Percentiles rank a stretch among this genome's conserved stretches.
These are phyloP conservation scores for Gossypium davidsonii DNA, from an alignment of 441 rosid species.

Conservation along the genomic window DNA sequence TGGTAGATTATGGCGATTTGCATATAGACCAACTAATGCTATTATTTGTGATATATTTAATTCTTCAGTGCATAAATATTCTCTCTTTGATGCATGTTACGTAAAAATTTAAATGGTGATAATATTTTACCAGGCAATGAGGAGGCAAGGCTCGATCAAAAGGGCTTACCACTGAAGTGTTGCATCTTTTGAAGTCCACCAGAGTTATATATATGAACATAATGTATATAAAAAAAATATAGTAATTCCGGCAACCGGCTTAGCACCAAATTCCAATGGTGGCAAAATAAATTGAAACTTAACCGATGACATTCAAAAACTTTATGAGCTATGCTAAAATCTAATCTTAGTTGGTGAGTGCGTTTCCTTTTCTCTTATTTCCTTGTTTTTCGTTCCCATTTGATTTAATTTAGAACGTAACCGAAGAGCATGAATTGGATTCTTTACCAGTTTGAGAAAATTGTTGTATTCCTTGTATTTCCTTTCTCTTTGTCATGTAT, in stretches of 20 bases:
- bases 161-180: constrained; percentile 66
- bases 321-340: not conserved
- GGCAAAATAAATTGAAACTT: constrained; percentile 28
- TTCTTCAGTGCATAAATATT: not conserved
- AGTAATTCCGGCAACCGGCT: constrained; percentile 18
- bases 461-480: not conserved
- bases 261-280: constrained; percentile 19
- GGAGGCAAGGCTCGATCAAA: constrained; percentile 76
- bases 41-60: not conserved
- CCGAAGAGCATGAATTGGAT: not conserved
- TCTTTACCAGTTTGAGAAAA: not conserved
- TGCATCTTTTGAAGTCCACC: constrained; percentile 53
- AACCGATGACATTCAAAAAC: not conserved
- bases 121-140: constrained; percentile 62
- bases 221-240: constrained; percentile 20
- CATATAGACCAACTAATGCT: not conserved
- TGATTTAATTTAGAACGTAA: not conserved
- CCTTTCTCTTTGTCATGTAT: not conserved
- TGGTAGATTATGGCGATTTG: not conserved
- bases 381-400: not conserved
- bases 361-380: not conserved
- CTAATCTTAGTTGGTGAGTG: not conserved
- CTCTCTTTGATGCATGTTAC: not conserved
- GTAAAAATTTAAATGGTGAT: constrained; percentile 1
- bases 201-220: constrained; percentile 14